Evolutionary conservation across 345 rosid species (phyloP), one percentile per base, ranked within the genome.

Genomic region (Salix caprea): DNA sequence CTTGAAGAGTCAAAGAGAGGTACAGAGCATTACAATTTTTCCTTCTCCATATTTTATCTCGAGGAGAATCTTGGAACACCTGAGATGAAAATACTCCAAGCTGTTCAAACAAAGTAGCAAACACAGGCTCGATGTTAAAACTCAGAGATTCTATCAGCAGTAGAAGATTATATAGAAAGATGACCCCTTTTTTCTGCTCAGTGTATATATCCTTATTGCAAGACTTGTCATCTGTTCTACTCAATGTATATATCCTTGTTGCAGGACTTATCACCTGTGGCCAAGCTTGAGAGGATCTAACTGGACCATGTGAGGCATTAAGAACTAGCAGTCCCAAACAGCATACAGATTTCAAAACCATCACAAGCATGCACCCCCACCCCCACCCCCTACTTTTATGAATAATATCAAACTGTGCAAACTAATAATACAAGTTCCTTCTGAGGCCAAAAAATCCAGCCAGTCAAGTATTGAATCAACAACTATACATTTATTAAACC

Each of bases 71-170:
- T 88, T 93, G 98, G 84, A 96, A 90, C 52, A 96, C 97, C 77
- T 93, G 98, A 75, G 99, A 91, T 67, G 97, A 96, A 87, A 96
- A 93, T 28, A 93, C 94, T 79, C 99, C 99, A 28, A 96, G 99
- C 99, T 96, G 91, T 83, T 79, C 58, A 69, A 75, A 83, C 76
- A 75, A 74, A 82, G 72, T 37, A 81, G 56, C 16, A 76, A 52
- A 11, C 14, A 14, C 7, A 67, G 21, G 69, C 61, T 10, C 42
- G 24, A 74, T 61, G 76, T 76, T 73, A 71, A 77, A 34, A 65
- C 23, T 58, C 56, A 46, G 73, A 14, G 32, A 12, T 40, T 6
- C 26, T 42, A 50, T 70, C 73, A 72, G 28, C 26, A 40, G 71
- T 23, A 12, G 67, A 16, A 67, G 9, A 67, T 14, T 60, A 37